A percentile compares a stretch with the other conserved stretches of the same genome.
phyloP scores from a whole-genome alignment of 2,329 filamentous ascomycete genomes.

The Neospermospora avenae region DNA sequence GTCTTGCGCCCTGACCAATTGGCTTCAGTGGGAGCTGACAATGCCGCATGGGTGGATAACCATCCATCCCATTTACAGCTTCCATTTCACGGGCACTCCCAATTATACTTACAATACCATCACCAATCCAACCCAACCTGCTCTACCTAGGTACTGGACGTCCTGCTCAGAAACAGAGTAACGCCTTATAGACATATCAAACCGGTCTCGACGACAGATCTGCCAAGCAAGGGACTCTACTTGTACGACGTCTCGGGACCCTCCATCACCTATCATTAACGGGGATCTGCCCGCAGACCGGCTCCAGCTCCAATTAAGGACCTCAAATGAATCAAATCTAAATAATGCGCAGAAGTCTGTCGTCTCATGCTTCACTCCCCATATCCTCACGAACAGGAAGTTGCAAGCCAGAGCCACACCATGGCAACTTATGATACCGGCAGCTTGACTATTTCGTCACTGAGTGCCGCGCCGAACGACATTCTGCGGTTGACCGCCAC shows the following conservation, averaged over 20 bases:
- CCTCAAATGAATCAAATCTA: slow-evolving; percentile 3
- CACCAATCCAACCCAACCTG: background rate
- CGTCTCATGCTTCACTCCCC: slow-evolving; percentile 18
- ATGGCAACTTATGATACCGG: slow-evolving; percentile 19
- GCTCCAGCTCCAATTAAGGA: background rate
- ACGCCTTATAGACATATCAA: slow-evolving; percentile 2
- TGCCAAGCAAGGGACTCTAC: background rate
- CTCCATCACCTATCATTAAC: background rate
- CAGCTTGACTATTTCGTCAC: slow-evolving; percentile 15
- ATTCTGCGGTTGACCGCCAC: slow-evolving; percentile 27
- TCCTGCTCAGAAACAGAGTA: slow-evolving; percentile 10
- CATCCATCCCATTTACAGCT: background rate
- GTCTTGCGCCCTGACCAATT: background rate
- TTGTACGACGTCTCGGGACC: background rate
- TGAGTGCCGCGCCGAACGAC: slow-evolving; percentile 21
- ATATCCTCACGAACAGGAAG: background rate
- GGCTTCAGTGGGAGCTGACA: background rate
- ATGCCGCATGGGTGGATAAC: background rate
- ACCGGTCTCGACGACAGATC: slow-evolving; percentile 3
- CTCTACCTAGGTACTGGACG: background rate
- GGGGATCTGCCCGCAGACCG: background rate
- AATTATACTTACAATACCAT: background rate
- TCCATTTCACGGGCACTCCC: background rate
- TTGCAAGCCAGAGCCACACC: background rate
- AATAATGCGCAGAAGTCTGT: slow-evolving; percentile 21